These are phyloP conservation scores for Pythium volutum DNA, from an alignment of 352 stramenopile genomes.

Conservation along the genomic window DNA sequence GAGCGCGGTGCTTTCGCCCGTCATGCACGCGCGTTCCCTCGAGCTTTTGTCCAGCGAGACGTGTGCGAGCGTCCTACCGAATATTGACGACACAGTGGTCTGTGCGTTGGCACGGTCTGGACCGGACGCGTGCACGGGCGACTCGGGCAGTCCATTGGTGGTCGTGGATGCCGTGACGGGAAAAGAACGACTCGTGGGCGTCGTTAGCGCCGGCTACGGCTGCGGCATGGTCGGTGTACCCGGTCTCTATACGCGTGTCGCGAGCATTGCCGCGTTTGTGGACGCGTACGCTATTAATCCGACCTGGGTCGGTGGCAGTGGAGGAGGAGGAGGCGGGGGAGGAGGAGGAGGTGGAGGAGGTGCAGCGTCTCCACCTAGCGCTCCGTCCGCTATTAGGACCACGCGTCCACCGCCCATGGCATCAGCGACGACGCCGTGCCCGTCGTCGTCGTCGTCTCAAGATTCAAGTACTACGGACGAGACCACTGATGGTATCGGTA, in stretches of 20 bases:
- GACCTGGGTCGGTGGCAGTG: slow-evolving; percentile 2
- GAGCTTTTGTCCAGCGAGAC: slow-evolving; percentile 22
- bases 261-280: slow-evolving; percentile 28
- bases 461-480: too few relatives aligned
- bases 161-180: neutral
- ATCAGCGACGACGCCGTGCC: too few relatives aligned
- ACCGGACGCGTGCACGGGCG: slow-evolving; percentile 33
- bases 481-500: neutral
- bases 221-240: slow-evolving; percentile 33
- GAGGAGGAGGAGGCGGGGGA: too few relatives aligned
- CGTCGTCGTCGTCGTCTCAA: too few relatives aligned
- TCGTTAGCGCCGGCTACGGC: slow-evolving; percentile 38
- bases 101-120: slow-evolving; percentile 27
- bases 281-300: slow-evolving; percentile 21
- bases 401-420: too few relatives aligned
- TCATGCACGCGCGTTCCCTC: slow-evolving; percentile 26
- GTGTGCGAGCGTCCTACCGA: slow-evolving; percentile 21
- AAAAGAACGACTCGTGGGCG: slow-evolving; percentile 26
- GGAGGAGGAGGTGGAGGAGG: too few relatives aligned
- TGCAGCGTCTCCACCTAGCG: too few relatives aligned
- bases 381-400: too few relatives aligned
- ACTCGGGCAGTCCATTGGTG: slow-evolving; percentile 39
- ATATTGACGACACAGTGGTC: slow-evolving; percentile 30
- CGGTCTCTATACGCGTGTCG: slow-evolving; percentile 38
- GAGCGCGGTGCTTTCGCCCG: slow-evolving; percentile 17